phyloP scores from a whole-genome alignment of 2,329 filamentous ascomycete species.

The Arthrobotrys sinensis region DNA sequence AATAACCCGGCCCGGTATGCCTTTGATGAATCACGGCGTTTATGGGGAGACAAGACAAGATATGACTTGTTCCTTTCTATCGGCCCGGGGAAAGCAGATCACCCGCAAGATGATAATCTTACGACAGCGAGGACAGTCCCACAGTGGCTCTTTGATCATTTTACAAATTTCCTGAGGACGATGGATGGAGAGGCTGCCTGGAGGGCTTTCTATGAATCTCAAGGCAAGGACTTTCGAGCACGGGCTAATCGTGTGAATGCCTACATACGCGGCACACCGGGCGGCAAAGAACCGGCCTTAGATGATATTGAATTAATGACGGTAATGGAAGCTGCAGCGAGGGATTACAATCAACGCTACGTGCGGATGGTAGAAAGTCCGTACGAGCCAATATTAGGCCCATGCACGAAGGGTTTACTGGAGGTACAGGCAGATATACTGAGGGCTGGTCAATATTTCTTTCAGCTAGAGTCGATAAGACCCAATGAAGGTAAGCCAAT shows the following conservation, averaged over 20 bases:
- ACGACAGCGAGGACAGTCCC: too few species aligned
- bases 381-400: conserved; percentile 13
- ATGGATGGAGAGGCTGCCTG: conserved; percentile 22
- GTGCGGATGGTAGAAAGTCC: not conserved
- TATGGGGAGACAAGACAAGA: conserved; percentile 6
- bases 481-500: not conserved
- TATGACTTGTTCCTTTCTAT: conserved; percentile 10
- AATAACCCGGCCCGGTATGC: conserved; percentile 25
- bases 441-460: conserved; percentile 20
- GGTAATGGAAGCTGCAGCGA: not conserved
- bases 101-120: not conserved
- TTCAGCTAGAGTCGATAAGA: not conserved
- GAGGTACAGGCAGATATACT: conserved; percentile 20
- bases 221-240: not conserved
- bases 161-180: not conserved
- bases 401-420: not conserved
- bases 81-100: not conserved
- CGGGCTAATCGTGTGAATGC: conserved; percentile 8
- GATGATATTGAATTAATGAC: not conserved
- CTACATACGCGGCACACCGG: not conserved
- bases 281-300: not conserved
- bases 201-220: not conserved
- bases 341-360: not conserved
- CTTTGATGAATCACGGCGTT: not conserved
- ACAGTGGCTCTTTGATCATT: not conserved